Evolutionary conservation across 75 land plant species (phyloP).

Genomic region (Adiantum capillusveneris): DNA sequence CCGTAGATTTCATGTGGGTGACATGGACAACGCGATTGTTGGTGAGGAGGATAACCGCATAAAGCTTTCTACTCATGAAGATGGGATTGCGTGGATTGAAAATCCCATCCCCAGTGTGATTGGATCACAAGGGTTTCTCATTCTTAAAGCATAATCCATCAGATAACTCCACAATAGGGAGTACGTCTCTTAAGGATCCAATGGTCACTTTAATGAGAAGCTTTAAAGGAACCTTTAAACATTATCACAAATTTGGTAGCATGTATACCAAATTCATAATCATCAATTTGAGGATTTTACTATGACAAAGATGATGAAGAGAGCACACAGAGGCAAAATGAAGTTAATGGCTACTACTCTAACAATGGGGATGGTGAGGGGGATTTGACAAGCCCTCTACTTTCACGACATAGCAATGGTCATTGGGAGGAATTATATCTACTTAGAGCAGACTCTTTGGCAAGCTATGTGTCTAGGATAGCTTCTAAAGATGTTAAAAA

Average conservation of each 20-base stretch:
- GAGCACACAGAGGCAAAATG: constrained; percentile 30
- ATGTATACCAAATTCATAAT: constrained; percentile 22
- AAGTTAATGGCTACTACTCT: constrained; percentile 37
- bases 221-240: constrained; percentile 16
- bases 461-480: constrained; percentile 35
- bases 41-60: constrained; percentile 40
- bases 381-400: constrained; percentile 51
- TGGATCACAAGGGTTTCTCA: constrained; percentile 22
- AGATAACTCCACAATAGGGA: not conserved
- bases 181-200: constrained; percentile 65
- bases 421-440: constrained; percentile 2
- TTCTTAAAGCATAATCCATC: constrained; percentile 49
- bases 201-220: constrained; percentile 84
- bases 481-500: too few species aligned
- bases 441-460: constrained; percentile 7
- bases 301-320: constrained; percentile 62
- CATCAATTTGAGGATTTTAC: constrained; percentile 7
- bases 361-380: constrained; percentile 49
- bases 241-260: constrained; percentile 60
- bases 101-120: constrained; percentile 48
- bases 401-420: constrained; percentile 44
- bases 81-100: constrained; percentile 75
- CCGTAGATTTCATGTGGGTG: too few species aligned
- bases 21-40: constrained; percentile 21
- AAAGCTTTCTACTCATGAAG: constrained; percentile 62